phyloP scores from a whole-genome alignment of 1,139 yeast genomes.

The Candida sojae region DNA sequence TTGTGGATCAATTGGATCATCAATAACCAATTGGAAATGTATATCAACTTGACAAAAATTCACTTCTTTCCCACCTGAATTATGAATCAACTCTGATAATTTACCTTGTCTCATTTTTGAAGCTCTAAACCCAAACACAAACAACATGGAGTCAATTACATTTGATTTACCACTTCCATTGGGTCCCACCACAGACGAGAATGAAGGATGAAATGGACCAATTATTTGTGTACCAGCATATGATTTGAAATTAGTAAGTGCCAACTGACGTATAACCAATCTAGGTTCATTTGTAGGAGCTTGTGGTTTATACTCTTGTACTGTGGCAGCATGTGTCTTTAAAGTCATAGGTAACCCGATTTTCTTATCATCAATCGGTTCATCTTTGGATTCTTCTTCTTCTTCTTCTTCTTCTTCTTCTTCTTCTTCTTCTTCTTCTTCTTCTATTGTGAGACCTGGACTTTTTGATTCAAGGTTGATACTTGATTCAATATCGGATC shows the following conservation, averaged over 20 bases:
- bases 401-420: neutral
- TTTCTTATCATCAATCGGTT: neutral
- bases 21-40: conserved; percentile 80
- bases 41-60: conserved; percentile 88
- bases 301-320: conserved; percentile 8
- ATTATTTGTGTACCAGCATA: conserved; percentile 94
- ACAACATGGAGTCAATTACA: conserved; percentile 92
- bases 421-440: neutral
- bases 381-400: neutral
- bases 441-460: neutral
- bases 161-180: conserved; percentile 98
- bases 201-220: conserved; percentile 93
- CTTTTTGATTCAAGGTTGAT: neutral
- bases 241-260: conserved; percentile 85
- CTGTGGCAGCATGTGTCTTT: conserved; percentile 8
- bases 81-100: conserved; percentile 86
- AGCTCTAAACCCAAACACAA: conserved; percentile 97
- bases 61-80: conserved; percentile 62
- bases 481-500: neutral
- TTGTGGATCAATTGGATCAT: conserved; percentile 46
- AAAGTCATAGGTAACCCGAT: neutral
- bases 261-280: conserved; percentile 71
- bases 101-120: conserved; percentile 96
- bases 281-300: conserved; percentile 45
- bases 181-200: conserved; percentile 99